Base-by-base conservation (phyloP, 2,329 filamentous ascomycete genomes). In the Byssothecium circinans region DNA sequence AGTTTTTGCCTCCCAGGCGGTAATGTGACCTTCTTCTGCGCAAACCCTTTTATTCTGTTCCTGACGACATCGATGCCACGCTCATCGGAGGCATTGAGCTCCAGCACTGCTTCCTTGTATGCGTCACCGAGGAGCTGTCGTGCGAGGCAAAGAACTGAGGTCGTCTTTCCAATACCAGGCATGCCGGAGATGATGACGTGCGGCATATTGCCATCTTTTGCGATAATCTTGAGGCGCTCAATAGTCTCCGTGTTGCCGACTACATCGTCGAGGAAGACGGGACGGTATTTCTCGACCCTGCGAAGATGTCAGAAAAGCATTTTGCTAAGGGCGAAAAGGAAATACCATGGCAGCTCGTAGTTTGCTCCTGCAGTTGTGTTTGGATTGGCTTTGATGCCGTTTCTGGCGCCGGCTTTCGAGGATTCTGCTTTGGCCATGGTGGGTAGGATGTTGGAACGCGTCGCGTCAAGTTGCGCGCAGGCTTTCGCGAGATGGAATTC, bases 141-240 rank as follows among this genome's bases (percentile, higher is more conserved):
- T 15, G 94, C 94, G 38, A 99, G 83, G 69, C 94, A 97, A 52
- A 97, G 78, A 46, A 99, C 86, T 46, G 91, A 96, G 0, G 94
- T 97, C 3, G 94, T 99, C 78, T 99, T 99, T 72, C 94, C 94
- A 65, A 97, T 99, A 67, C 94, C 94, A 17, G 94, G 94, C 91
- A 96, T 97, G 50, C 94, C 94, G n/a, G 90, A 96, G 65, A 99
- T 97, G 74, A 99, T 97, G 65, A 99, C 84, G 74, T 99, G 94
- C 2, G 94, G 94, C 91, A 99, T 96, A 75, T 99, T 99, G 61
- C 94, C 94, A 75, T 97, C 94, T 73, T 91, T 94, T 38, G 94
- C 91, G 62, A 99, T 97, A 65, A 99, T 97, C 70, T 97, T 97
- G 62, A 99, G 78, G 45, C 94, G 88, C 72, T 97, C 92, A 62